Percentiles rank a stretch among this genome's conserved stretches.
These are phyloP conservation scores for Dactylella cylindrospora DNA, from an alignment of 2,329 filamentous ascomycete genomes.

Conservation along the genomic window DNA sequence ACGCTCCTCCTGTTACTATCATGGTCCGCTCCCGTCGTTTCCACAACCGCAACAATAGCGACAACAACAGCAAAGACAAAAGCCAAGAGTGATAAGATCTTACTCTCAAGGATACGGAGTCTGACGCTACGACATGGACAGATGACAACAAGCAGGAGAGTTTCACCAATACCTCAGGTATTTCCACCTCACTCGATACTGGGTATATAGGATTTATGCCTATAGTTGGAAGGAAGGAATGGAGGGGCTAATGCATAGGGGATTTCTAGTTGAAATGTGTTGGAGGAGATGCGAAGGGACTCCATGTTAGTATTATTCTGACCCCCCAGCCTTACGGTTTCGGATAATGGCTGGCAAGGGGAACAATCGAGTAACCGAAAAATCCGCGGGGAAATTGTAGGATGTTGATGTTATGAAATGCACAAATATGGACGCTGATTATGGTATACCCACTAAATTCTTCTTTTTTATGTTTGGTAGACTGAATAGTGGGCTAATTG, in stretches of 20 bases:
- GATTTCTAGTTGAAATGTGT: slow-evolving; percentile 39
- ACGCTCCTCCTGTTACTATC: slow-evolving; percentile 15
- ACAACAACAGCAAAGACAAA: slow-evolving; percentile 42
- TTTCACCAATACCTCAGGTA: slow-evolving; percentile 36
- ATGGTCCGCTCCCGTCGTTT: not conserved
- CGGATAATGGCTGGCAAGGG: not conserved
- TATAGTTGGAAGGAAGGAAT: not conserved
- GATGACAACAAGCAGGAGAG: slow-evolving; percentile 39
- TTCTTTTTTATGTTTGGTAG: slow-evolving; percentile 91
- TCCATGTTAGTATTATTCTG: slow-evolving; percentile 30
- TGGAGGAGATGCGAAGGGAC: slow-evolving; percentile 33
- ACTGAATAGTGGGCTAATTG: slow-evolving; percentile 22
- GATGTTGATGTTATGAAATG: slow-evolving; percentile 81
- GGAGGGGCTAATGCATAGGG: not conserved
- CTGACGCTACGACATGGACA: slow-evolving; percentile 33
- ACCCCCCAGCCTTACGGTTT: not conserved
- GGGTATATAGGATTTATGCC: too few relatives aligned
- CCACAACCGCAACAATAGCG: slow-evolving; percentile 23
- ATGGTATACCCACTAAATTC: slow-evolving; percentile 76
- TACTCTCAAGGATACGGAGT: slow-evolving; percentile 38
- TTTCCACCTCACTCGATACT: not conserved
- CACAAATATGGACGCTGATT: slow-evolving; percentile 78
- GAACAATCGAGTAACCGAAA: too few relatives aligned
- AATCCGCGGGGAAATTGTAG: too few relatives aligned
- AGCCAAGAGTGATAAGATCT: slow-evolving; percentile 41